These are phyloP conservation scores for Mariannaea sp. DNA, from an alignment of 2,329 filamentous ascomycete genomes.

Conservation along the genomic window DNA sequence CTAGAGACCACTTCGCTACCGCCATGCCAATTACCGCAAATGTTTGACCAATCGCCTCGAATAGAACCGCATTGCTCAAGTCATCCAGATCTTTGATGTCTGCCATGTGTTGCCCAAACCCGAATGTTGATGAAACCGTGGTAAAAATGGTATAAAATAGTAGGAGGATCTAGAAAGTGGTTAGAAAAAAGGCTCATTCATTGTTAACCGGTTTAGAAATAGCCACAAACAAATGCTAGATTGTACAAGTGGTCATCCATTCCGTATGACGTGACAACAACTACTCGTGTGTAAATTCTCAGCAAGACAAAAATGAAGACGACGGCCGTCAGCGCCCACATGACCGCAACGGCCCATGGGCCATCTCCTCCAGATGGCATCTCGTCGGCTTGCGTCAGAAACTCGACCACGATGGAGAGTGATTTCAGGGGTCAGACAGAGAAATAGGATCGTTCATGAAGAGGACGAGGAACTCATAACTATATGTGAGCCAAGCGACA, in stretches of 20 bases:
- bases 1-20: conserved; percentile 46
- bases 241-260: conserved; percentile 45
- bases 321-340: conserved; percentile 36
- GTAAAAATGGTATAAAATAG: conserved; percentile 42
- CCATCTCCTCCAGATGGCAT: conserved; percentile 30
- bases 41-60: conserved; percentile 42
- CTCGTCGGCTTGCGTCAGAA: neutral
- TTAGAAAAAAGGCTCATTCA: neutral
- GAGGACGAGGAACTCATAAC: neutral
- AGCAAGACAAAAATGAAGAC: conserved; percentile 41
- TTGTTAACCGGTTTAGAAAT: neutral
- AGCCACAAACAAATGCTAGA: conserved; percentile 23
- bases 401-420: neutral
- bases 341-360: conserved; percentile 31
- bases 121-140: conserved; percentile 38
- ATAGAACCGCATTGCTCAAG: conserved; percentile 36
- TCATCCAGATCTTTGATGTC: conserved; percentile 29
- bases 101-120: conserved; percentile 42
- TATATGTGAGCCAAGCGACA: too few relatives aligned
- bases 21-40: conserved; percentile 48
- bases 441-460: neutral
- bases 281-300: conserved; percentile 44
- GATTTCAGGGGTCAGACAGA: too few relatives aligned
- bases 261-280: conserved; percentile 39
- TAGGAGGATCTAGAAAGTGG: conserved; percentile 29